Percentiles rank a stretch among this genome's conserved stretches.
Evolutionary conservation across 352 stramenopile genomes (phyloP).

Genomic region (Phytophthora crassamura): DNA sequence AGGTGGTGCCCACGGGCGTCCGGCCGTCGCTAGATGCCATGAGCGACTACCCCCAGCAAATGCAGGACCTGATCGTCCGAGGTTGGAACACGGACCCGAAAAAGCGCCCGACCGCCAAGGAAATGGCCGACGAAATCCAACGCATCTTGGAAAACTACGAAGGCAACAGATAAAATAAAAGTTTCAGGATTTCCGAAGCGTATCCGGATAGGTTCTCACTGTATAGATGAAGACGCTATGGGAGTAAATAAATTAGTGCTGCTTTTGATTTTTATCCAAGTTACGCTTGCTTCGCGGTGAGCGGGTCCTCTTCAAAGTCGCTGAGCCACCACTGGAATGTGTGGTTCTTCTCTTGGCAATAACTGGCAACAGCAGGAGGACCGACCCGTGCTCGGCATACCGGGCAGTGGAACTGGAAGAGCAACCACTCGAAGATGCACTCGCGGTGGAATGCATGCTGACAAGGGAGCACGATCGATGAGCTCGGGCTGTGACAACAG

Average conservation of each 20-base stretch:
- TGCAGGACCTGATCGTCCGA: slow-evolving; percentile 69
- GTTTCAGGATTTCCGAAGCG: too few relatives aligned
- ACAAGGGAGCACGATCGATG: slow-evolving; percentile 36
- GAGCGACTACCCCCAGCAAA: slow-evolving; percentile 62
- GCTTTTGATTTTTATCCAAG: not conserved
- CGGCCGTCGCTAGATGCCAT: slow-evolving; percentile 58
- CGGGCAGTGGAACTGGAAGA: slow-evolving; percentile 74
- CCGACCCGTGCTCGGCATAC: slow-evolving; percentile 62
- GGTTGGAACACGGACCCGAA: slow-evolving; percentile 59
- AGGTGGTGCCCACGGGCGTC: slow-evolving; percentile 49
- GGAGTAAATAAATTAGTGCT: slow-evolving; percentile 23
- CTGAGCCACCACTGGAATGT: slow-evolving; percentile 30
- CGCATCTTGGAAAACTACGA: slow-evolving; percentile 50
- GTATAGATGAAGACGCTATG: too few relatives aligned
- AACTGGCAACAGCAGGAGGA: slow-evolving; percentile 44
- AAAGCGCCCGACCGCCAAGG: slow-evolving; percentile 53
- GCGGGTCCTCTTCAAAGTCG: slow-evolving; percentile 23
- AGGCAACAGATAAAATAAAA: slow-evolving; percentile 22
- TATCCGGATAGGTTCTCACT: too few relatives aligned
- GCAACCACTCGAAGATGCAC: slow-evolving; percentile 78
- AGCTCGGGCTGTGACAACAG: slow-evolving; percentile 1
- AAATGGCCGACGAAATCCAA: slow-evolving; percentile 62
- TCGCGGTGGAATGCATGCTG: slow-evolving; percentile 72
- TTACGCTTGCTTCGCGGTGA: slow-evolving; percentile 4
- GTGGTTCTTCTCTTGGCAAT: slow-evolving; percentile 25